Conservation (phyloP, 2,329 filamentous ascomycete species). For the Nannizzia gypsea region DNA sequence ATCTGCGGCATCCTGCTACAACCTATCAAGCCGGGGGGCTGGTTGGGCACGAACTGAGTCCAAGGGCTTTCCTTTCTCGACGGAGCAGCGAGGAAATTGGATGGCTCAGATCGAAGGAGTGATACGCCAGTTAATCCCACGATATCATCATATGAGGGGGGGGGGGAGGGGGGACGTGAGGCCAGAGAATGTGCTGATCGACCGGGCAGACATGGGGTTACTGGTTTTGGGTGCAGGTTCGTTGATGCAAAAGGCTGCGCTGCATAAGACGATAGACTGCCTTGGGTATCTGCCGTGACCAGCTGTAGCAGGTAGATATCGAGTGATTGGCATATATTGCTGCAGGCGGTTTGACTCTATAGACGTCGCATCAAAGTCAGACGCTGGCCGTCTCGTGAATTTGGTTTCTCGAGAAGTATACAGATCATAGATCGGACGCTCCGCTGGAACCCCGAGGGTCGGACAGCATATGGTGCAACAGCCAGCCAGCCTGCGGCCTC, state of each 20-base stretch:
- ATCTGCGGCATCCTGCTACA: neutral
- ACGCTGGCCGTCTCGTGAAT: neutral
- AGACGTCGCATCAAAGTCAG: neutral
- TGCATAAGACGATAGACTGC: neutral
- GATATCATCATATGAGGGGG: constrained; percentile 19
- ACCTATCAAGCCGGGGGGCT: neutral
- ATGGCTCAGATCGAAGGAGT: neutral
- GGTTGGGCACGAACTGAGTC: neutral
- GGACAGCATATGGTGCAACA: neutral
- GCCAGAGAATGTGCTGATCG: constrained; percentile 20
- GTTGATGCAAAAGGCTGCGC: neutral
- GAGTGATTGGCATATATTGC: too few relatives aligned
- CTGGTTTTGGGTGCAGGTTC: constrained; percentile 17
- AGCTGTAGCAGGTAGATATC: too few relatives aligned
- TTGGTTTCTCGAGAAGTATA: neutral
- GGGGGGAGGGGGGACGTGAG: constrained; percentile 23
- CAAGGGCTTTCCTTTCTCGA: neutral
- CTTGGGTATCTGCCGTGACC: neutral
- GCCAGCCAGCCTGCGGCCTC: neutral
- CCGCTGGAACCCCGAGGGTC: neutral
- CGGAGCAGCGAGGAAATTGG: neutral
- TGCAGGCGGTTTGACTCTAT: neutral
- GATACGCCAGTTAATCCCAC: constrained; percentile 8
- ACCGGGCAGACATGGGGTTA: constrained; percentile 16
- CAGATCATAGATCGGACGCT: neutral